Evolutionary conservation across 352 stramenopile genomes (phyloP), one percentile per base, ranked within the genome.

Genomic region (Pythium plurisporium): DNA sequence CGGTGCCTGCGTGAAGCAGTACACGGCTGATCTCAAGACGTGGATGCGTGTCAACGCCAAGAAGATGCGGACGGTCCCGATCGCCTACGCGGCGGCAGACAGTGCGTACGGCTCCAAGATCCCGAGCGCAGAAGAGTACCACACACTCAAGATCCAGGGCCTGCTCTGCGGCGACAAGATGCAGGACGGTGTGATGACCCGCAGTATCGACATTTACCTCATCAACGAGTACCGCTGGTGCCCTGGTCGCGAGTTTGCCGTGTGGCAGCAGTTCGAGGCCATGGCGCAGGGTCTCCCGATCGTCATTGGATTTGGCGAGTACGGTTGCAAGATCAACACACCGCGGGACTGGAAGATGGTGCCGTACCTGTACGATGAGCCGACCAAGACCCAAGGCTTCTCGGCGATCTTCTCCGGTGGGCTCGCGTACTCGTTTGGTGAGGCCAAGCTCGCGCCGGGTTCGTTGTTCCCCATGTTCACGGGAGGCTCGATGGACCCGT

Each of bases 211-310:
- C 62, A 92, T 95, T 20, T 94, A 92, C 64, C 59, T 95, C 34
- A 90, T 95, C 61, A 95, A 95, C 65, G 83, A 93, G 64, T 95
- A 95, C 66, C 86, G 86, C 57, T 95, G 82, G 82, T 95, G 86
- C 51, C 71, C 79, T 4, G 76, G 72, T 27, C 86, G 74, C 43
- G 83, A 79, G n/a, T 95, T 91, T 38, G 69, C 66, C 0, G 74
- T 84, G n/a, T 95, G 89, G 70, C 65, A 89, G 55, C 77, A 77
- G 25, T 82, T 91, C 55, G 82, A 88, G 46, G 67, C 71, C 41
- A 87, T 95, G 73, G 85, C 82, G 0, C 74, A 91, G 46, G 85
- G 82, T 2, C 83, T 91, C 15, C 85, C 85, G 22, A 91, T 95
- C 41, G 82, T 85, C 5, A 72, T 95, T 48, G 85, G 73, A n/a